Evolutionary conservation across 2,329 filamentous ascomycete genomes (phyloP).

Genomic region (Alternaria arbusti): DNA sequence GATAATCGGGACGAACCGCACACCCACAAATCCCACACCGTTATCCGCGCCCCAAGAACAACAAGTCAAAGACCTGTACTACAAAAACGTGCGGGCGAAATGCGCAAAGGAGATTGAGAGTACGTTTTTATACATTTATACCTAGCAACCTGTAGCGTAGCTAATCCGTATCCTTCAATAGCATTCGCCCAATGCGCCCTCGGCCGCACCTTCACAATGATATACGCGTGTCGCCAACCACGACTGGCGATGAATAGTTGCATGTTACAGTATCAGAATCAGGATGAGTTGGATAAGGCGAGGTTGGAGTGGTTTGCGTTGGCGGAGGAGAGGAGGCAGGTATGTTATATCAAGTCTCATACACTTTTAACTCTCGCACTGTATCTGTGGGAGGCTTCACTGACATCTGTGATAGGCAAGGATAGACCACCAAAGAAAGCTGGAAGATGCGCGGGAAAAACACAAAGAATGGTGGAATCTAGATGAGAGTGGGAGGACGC

Average conservation of each 20-base stretch:
- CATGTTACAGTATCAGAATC: constrained; percentile 87
- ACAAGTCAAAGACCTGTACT: constrained; percentile 78
- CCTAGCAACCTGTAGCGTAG: too few relatives aligned
- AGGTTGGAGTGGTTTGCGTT: constrained; percentile 91
- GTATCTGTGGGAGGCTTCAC: too few relatives aligned
- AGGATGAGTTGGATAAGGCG: constrained; percentile 83
- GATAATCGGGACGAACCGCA: constrained; percentile 25
- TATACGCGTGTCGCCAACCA: constrained; percentile 81
- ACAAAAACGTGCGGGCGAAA: constrained; percentile 79
- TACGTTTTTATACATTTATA: too few relatives aligned
- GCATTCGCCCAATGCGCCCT: constrained; percentile 90
- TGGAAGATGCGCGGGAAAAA: constrained; percentile 55
- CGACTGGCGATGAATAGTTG: constrained; percentile 90
- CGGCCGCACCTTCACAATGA: constrained; percentile 83
- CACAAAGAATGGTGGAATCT: constrained; percentile 61
- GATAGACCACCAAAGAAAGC: constrained; percentile 59
- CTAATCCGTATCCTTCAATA: too few relatives aligned
- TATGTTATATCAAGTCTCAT: background rate
- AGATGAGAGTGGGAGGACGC: constrained; percentile 46
- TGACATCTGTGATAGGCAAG: too few relatives aligned
- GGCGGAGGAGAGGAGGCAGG: constrained; percentile 69
- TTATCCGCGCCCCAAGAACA: constrained; percentile 72
- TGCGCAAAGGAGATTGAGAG: constrained; percentile 70
- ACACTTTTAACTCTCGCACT: too few relatives aligned
- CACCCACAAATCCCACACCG: constrained; percentile 62